Conservation (phyloP, 768 basidiomycete genomes). For the Amanita rubescens region DNA sequence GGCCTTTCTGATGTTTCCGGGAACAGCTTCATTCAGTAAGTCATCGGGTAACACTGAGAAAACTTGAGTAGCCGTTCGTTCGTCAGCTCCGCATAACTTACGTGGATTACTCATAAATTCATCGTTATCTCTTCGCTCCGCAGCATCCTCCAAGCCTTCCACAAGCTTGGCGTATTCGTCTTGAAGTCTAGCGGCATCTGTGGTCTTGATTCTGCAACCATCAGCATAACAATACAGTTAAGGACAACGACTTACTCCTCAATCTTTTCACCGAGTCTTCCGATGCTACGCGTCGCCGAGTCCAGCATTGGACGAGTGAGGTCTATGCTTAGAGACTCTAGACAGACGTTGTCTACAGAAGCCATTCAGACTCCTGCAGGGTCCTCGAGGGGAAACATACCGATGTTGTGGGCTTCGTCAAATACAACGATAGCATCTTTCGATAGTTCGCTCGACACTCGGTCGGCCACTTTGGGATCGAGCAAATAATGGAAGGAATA, state of each 20-base stretch:
- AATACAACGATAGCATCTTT: constrained; percentile 99
- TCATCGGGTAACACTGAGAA: constrained; percentile 85
- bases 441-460: constrained; percentile 95
- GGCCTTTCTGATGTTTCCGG: constrained; percentile 97
- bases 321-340: constrained; percentile 96
- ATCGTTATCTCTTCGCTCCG: constrained; percentile 61
- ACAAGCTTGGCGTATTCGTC: constrained; percentile 96
- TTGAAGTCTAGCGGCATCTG: constrained; percentile 89
- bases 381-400: constrained; percentile 34
- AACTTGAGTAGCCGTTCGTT: constrained; percentile 2
- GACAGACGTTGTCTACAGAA: constrained; percentile 93
- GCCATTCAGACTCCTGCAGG: background rate
- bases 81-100: constrained; percentile 23
- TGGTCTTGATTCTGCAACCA: constrained; percentile 76
- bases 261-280: constrained; percentile 82
- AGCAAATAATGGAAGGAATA: constrained; percentile 99
- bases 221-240: background rate
- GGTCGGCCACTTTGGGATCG: constrained; percentile 98
- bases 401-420: constrained; percentile 99
- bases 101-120: constrained; percentile 86
- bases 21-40: constrained; percentile 89
- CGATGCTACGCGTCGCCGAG: constrained; percentile 83
- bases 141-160: constrained; percentile 82
- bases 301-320: constrained; percentile 97
- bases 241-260: constrained; percentile 66